A percentile compares a stretch with the other conserved stretches of the same genome.
Evolutionary conservation across 345 rosid genomes (phyloP).

Genomic region (Brassica nigra): DNA sequence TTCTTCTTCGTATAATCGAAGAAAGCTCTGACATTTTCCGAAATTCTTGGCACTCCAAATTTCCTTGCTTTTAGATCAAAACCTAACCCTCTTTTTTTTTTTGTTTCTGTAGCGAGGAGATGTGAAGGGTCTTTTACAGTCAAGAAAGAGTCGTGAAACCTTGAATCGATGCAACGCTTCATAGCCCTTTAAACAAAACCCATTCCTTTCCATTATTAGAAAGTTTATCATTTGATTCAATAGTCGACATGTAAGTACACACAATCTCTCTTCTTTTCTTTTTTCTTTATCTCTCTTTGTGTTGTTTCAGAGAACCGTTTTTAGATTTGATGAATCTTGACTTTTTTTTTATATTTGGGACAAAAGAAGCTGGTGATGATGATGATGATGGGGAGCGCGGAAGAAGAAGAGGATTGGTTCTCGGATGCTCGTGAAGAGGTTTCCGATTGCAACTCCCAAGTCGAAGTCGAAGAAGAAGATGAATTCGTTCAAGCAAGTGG

Average conservation of each 20-base stretch:
- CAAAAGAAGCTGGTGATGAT: not conserved
- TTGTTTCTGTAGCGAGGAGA: not conserved
- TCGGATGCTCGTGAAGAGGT: conserved; percentile 67
- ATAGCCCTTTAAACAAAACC: not conserved
- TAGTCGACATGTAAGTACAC: not conserved
- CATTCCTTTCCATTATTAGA: not conserved
- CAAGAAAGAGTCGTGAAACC: not conserved
- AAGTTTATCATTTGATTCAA: not conserved
- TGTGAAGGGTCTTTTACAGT: not conserved
- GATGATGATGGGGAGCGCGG: conserved; percentile 46
- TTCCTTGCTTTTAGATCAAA: not conserved
- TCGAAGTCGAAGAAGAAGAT: conserved; percentile 26
- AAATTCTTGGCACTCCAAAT: not conserved
- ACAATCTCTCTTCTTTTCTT: not conserved
- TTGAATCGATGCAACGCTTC: conserved; percentile 16
- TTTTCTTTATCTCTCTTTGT: not conserved
- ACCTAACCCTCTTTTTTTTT: not conserved
- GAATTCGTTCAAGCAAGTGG: conserved; percentile 36
- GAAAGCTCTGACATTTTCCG: not conserved
- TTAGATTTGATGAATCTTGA: conserved; percentile 3
- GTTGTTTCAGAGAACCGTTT: not conserved
- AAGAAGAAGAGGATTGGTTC: conserved; percentile 53
- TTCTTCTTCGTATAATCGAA: conserved; percentile 7
- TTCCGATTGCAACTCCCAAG: conserved; percentile 52
- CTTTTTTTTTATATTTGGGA: not conserved